Evolutionary conservation across 208 protist species (phyloP), one percentile per base, ranked within the genome.

Genomic region (Vickermania ingenoplastis): DNA sequence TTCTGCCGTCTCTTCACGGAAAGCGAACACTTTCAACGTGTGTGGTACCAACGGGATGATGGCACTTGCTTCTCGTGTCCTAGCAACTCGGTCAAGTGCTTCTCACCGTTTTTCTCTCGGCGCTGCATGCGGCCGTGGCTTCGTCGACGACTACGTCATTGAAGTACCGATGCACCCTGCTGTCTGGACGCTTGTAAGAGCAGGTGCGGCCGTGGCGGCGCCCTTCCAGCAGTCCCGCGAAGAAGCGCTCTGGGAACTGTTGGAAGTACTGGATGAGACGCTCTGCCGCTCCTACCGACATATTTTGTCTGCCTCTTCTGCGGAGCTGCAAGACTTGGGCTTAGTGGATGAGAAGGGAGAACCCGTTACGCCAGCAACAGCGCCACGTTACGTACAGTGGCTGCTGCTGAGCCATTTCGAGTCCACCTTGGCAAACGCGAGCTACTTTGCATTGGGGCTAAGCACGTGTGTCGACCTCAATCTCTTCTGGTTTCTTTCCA

Each of bases 91-190:
- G 68, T 62, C 11, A 60, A 81, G 13, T 77, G 69, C 53, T n/a
- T 63, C 23, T 45, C 71, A 26, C 73, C 80, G 49, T 95, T 89
- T 31, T 57, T 75, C 82, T n/a, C 62, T 92, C 11, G 89, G 89
- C 28, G 80, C 83, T 17, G 61, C 71, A 13, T 86, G 75, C 41
- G 84, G 59, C 4, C 67, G 89, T 11, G 65, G 84, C 0, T 91
- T 92, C 69, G 69, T 81, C 3, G 89, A 95, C 56, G 79, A 73
- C n/a, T 92, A 86, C 41, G 54, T 61, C 22, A 91, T 92, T 71
- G 66, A 81, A 50, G 51, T 91, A 5, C 61, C 75, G 21, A 31
- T 91, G 1, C 25, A 11, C 22, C 54, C 17, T 14, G 55, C 41
- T 1, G 50, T 77, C 28, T 57, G 22, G 50, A 21, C 5, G 7